Evolutionary conservation across 352 stramenopile species (phyloP).

Genomic region (Globisporangium nagaii): DNA sequence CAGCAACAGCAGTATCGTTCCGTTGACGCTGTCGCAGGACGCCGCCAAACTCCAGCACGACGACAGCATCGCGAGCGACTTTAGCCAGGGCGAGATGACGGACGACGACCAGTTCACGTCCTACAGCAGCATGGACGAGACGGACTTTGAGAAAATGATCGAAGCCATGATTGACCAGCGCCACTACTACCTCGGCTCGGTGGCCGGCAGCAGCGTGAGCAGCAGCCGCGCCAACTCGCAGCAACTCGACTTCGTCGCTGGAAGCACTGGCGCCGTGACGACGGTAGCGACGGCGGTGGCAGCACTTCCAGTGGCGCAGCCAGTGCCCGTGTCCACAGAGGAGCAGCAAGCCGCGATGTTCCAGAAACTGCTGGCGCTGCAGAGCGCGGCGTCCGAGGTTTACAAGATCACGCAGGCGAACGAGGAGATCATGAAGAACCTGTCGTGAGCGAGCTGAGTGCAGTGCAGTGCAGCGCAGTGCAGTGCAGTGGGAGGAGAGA

Average conservation of each 20-base stretch:
- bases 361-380: constrained; percentile 34
- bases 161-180: constrained; percentile 15
- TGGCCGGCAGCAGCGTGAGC: not conserved
- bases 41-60: not conserved
- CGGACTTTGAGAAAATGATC: constrained; percentile 13
- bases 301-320: not conserved
- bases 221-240: constrained; percentile 3
- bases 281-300: not conserved
- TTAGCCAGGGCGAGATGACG: not conserved
- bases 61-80: not conserved
- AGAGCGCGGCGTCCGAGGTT: constrained; percentile 29
- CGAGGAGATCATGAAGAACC: constrained; percentile 34
- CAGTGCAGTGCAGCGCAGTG: no score
- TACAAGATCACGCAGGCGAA: constrained; percentile 41
- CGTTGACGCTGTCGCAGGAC: no score
- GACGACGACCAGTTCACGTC: constrained; percentile 7
- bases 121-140: constrained; percentile 7
- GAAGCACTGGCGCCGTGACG: not conserved
- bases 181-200: not conserved
- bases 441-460: no score
- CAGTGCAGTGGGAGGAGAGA: no score
- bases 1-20: not conserved
- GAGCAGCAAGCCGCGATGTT: constrained; percentile 12
- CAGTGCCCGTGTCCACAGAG: not conserved
- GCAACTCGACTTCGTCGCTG: not conserved